Evolutionary conservation across 139 green algal genomes (phyloP).

Genomic region (Chlamydomonas sp.): DNA sequence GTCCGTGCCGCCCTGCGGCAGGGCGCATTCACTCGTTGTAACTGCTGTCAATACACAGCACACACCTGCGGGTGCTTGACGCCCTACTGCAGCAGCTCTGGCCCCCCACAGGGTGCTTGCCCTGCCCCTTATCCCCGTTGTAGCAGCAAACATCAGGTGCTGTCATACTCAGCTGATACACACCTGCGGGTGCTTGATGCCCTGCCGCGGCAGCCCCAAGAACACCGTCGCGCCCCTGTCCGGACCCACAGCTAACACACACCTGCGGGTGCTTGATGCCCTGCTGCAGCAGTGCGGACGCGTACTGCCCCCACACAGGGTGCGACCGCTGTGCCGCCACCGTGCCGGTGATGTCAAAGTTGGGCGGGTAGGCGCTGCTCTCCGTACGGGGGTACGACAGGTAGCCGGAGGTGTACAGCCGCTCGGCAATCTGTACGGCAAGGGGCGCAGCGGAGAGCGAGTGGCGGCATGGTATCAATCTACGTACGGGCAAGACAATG

Average conservation of each 20-base stretch:
- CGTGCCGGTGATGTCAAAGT: slow-evolving; percentile 82
- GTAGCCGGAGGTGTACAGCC: slow-evolving; percentile 88
- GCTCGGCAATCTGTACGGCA: slow-evolving; percentile 76
- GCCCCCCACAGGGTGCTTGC: slow-evolving; percentile 80
- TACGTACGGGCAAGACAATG: too few species aligned
- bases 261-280: slow-evolving; percentile 67
- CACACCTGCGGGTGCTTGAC: slow-evolving; percentile 65
- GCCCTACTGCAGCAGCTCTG: slow-evolving; percentile 71
- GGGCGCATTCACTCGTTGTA: not conserved
- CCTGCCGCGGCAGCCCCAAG: too few species aligned
- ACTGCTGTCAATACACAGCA: not conserved
- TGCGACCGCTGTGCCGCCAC: slow-evolving; percentile 72
- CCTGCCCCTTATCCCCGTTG: slow-evolving; percentile 42
- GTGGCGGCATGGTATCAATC: too few species aligned
- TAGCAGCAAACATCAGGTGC: too few species aligned
- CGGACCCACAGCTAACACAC: not conserved
- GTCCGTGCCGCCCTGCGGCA: slow-evolving; percentile 69
- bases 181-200: too few species aligned
- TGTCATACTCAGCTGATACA: too few species aligned
- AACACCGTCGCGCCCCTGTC: not conserved
- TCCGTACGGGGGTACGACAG: slow-evolving; percentile 93
- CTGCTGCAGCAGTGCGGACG: slow-evolving; percentile 59
- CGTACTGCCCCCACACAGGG: slow-evolving; percentile 86
- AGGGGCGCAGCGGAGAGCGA: too few species aligned
- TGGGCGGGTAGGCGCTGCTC: slow-evolving; percentile 82